Evolutionary conservation across 2,329 filamentous ascomycete genomes (phyloP).

Genomic region (Fusarium nurragi): DNA sequence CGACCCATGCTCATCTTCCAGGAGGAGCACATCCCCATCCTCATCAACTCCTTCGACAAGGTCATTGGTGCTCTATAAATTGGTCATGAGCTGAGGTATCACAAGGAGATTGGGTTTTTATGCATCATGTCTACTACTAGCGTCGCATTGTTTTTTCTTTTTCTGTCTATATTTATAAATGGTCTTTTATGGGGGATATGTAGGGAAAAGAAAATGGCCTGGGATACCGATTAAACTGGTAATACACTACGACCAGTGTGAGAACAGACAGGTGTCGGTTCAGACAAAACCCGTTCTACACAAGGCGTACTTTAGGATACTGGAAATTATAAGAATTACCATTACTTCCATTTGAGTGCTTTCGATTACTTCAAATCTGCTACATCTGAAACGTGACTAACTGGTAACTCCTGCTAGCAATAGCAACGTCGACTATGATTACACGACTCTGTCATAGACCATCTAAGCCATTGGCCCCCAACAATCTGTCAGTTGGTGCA

Average conservation of each 20-base stretch:
- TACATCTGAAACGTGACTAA: neutral
- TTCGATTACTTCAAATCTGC: neutral
- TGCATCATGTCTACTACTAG: slow-evolving; percentile 42
- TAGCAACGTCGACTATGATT: neutral
- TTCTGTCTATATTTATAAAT: slow-evolving; percentile 18
- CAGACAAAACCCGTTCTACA: slow-evolving; percentile 37
- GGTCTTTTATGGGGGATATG: slow-evolving; percentile 21
- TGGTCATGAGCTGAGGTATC: slow-evolving; percentile 12
- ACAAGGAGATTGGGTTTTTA: slow-evolving; percentile 22
- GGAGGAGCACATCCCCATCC: slow-evolving; percentile 65
- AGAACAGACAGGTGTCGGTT: slow-evolving; percentile 38
- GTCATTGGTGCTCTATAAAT: slow-evolving; percentile 43
- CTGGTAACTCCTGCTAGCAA: neutral
- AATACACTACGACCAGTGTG: slow-evolving; percentile 29
- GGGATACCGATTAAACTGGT: slow-evolving; percentile 30
- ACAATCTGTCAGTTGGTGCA: neutral
- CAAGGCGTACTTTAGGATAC: slow-evolving; percentile 37
- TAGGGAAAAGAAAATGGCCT: slow-evolving; percentile 16
- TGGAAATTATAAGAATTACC: slow-evolving; percentile 29
- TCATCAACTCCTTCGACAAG: slow-evolving; percentile 45
- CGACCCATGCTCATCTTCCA: slow-evolving; percentile 86
- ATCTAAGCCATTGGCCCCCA: neutral
- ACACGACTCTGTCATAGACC: neutral
- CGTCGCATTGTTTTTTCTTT: slow-evolving; percentile 38
- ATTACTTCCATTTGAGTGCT: neutral